These are phyloP conservation scores for Vigna trinervia DNA, from an alignment of 306 rosid genomes.

Conservation along the genomic window DNA sequence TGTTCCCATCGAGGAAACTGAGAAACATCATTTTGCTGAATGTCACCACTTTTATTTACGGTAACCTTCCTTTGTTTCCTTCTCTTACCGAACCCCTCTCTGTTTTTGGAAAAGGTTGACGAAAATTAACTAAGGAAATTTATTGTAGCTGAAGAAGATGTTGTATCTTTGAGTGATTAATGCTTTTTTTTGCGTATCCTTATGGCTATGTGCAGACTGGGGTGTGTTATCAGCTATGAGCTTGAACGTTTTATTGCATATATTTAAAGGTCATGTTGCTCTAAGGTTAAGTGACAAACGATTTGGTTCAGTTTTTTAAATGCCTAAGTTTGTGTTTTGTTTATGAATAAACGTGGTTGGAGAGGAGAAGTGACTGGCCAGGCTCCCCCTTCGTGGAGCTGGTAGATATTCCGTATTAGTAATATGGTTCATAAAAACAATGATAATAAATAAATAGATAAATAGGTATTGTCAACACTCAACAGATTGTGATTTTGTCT, in stretches of 20 bases:
- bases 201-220: not conserved
- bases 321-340: too few species aligned
- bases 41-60: slow-evolving; percentile 60
- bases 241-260: not conserved
- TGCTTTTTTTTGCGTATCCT: not conserved
- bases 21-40: slow-evolving; percentile 76
- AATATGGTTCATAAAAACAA: too few species aligned
- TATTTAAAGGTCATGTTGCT: not conserved
- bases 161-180: not conserved
- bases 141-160: not conserved
- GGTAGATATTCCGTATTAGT: too few species aligned
- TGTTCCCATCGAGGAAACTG: slow-evolving; percentile 65
- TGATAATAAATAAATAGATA: not conserved
- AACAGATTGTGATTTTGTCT: not conserved
- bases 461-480: not conserved
- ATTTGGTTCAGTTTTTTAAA: too few species aligned
- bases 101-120: not conserved
- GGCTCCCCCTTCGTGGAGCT: too few species aligned
- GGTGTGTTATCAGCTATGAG: not conserved
- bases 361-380: too few species aligned
- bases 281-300: not conserved
- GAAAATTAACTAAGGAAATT: too few species aligned
- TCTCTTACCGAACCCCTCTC: not conserved
- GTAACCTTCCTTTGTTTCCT: slow-evolving; percentile 40
- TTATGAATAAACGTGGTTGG: too few species aligned